Evolutionary conservation across 352 stramenopile species (phyloP).

Genomic region (Globisporangium heterothallicum): DNA sequence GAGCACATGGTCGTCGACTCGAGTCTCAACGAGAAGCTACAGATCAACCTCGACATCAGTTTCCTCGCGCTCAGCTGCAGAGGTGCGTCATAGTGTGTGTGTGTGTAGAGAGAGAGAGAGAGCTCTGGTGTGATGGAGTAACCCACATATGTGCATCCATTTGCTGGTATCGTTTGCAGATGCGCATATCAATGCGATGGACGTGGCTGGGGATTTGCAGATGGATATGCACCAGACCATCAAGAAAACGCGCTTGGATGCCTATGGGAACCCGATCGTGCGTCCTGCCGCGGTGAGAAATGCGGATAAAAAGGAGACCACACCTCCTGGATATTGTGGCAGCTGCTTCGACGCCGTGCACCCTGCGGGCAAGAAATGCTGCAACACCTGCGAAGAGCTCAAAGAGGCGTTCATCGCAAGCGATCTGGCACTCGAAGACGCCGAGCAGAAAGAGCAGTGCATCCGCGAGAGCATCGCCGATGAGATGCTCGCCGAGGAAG

Average conservation of each 20-base stretch:
- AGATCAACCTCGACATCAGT: slow-evolving; percentile 97
- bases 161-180: slow-evolving; percentile 36
- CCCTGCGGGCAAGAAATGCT: slow-evolving; percentile 63
- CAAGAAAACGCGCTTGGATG: slow-evolving; percentile 88
- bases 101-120: too few species aligned
- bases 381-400: slow-evolving; percentile 79
- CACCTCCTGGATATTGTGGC: slow-evolving; percentile 90
- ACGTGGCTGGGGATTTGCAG: slow-evolving; percentile 97
- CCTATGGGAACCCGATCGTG: slow-evolving; percentile 63
- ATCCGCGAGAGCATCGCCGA: slow-evolving; percentile 55
- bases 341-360: slow-evolving; percentile 91
- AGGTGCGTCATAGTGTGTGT: slow-evolving; percentile 16
- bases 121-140: too few species aligned
- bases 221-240: slow-evolving; percentile 95
- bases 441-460: slow-evolving; percentile 76
- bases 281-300: slow-evolving; percentile 30
- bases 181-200: slow-evolving; percentile 98
- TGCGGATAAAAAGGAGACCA: slow-evolving; percentile 27
- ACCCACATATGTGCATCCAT: too few species aligned
- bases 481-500: slow-evolving; percentile 66
- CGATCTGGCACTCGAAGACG: slow-evolving; percentile 67
- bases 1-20: slow-evolving; percentile 97
- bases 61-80: slow-evolving; percentile 95
- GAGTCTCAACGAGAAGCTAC: slow-evolving; percentile 91
- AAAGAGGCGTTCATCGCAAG: slow-evolving; percentile 81